Evolutionary conservation across 2,329 filamentous ascomycete genomes (phyloP).

Genomic region (Penicillium sp.): DNA sequence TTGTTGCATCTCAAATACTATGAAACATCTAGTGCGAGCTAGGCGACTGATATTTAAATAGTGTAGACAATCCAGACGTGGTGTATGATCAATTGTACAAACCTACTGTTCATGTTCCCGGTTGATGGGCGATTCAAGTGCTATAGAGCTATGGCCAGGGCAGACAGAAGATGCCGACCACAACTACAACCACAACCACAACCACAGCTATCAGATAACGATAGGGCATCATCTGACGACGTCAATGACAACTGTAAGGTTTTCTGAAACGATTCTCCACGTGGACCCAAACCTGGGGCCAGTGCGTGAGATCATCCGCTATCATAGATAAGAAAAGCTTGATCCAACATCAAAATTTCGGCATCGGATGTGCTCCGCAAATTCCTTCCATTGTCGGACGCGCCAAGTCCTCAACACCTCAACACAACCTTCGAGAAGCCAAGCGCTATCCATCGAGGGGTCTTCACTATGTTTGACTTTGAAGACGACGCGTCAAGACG

Average conservation of each 20-base stretch:
- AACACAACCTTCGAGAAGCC: background rate
- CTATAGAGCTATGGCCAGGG: background rate
- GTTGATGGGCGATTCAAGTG: background rate
- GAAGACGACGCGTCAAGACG: constrained; percentile 34
- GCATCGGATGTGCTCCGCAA: constrained; percentile 3
- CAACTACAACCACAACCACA: background rate
- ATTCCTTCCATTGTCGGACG: background rate
- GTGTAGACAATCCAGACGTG: too few species aligned
- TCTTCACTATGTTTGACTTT: constrained; percentile 41
- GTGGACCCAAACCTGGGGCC: background rate
- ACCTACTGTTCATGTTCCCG: too few species aligned
- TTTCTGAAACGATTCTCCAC: background rate
- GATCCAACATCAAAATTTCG: constrained; percentile 13
- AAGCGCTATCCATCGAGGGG: background rate
- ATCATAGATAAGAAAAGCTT: constrained; percentile 19
- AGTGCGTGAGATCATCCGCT: constrained; percentile 7
- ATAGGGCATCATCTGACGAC: too few species aligned
- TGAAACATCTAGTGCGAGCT: too few species aligned
- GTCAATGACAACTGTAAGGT: background rate
- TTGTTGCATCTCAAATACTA: too few species aligned
- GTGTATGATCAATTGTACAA: too few species aligned
- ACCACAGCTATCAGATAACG: background rate
- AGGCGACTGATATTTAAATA: too few species aligned
- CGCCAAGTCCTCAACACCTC: background rate
- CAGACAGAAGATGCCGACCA: background rate